phyloP scores from a whole-genome alignment of 2,329 filamentous ascomycete species.

The Xylaria multiplex region DNA sequence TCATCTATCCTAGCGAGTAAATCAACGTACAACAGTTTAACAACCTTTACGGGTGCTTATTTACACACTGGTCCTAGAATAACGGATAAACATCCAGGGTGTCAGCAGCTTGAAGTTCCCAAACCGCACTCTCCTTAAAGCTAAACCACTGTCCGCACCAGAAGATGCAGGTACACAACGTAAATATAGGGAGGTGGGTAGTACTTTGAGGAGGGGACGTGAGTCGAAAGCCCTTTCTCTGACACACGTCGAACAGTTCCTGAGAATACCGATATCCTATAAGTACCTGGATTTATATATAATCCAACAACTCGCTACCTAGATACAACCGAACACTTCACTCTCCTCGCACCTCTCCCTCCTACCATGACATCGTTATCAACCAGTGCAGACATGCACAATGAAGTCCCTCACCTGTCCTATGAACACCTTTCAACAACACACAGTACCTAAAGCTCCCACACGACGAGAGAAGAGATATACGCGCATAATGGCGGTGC shows the following conservation, averaged over 20 bases:
- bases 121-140: neutral
- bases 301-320: neutral
- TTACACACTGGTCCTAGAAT: neutral
- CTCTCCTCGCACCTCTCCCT: neutral
- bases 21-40: too few relatives aligned
- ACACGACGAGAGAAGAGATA: constrained; percentile 1
- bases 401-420: constrained; percentile 17
- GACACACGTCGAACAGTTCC: neutral
- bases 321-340: neutral
- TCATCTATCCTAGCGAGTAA: too few relatives aligned
- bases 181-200: neutral
- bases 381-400: constrained; percentile 15
- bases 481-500: constrained; percentile 3
- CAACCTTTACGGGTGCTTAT: neutral
- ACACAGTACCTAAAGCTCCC: neutral
- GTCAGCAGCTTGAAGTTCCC: neutral
- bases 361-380: constrained; percentile 12
- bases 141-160: neutral
- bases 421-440: constrained; percentile 14
- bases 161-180: neutral
- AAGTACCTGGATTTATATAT: neutral
- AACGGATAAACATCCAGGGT: neutral
- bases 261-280: neutral
- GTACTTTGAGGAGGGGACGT: neutral
- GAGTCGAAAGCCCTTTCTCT: constrained; percentile 12